Percentiles rank a stretch among this genome's conserved stretches.
Evolutionary conservation across 2,329 filamentous ascomycete species (phyloP).

Genomic region (Aureobasidium sp.): DNA sequence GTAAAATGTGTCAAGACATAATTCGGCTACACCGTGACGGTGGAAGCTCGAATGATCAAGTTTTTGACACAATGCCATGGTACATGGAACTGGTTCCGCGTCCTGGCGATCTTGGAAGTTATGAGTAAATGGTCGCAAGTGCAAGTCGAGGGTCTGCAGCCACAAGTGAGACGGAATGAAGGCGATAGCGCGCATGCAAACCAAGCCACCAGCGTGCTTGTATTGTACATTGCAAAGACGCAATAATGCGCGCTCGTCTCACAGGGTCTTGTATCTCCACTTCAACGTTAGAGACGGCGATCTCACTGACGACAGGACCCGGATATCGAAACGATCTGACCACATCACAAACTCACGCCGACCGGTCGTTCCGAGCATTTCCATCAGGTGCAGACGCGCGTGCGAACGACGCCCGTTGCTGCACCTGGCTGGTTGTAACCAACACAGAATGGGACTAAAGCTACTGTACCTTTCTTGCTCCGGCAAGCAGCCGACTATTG

Average conservation of each 20-base stretch:
- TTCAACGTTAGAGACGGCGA: neutral
- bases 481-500: neutral
- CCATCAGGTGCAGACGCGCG: neutral
- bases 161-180: neutral
- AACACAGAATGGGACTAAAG: neutral
- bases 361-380: neutral
- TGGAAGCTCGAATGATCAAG: too few relatives aligned
- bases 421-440: neutral
- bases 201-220: neutral
- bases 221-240: too few relatives aligned
- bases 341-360: neutral
- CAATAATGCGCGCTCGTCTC: neutral
- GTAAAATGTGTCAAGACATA: too few relatives aligned
- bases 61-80: too few relatives aligned
- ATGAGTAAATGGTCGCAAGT: too few relatives aligned
- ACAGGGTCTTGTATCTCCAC: neutral
- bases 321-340: neutral
- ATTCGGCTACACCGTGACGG: too few relatives aligned
- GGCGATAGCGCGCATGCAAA: neutral
- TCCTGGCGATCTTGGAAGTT: neutral
- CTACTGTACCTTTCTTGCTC: neutral
- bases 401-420: conserved; percentile 2
- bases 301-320: neutral
- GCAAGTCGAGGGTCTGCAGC: neutral
- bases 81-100: neutral